Conservation (phyloP, 148 eudicot species). For the Beta vulgaris region DNA sequence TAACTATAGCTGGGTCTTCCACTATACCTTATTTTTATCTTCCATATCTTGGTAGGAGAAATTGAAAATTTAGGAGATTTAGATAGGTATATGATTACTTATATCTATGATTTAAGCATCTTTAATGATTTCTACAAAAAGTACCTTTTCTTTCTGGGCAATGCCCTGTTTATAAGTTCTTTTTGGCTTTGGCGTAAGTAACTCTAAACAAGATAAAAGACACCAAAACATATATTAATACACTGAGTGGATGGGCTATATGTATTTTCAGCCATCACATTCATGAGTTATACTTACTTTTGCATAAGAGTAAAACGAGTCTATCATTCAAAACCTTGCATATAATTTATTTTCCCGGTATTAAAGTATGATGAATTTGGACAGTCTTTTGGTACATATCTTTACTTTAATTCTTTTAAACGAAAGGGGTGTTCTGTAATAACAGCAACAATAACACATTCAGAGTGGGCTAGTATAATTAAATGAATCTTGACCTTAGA, state of each 20-base stretch:
- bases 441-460: not conserved
- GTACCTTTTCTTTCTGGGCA: not conserved
- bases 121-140: no score
- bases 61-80: constrained; percentile 8
- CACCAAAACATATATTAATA: not conserved
- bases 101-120: no score
- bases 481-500: not conserved
- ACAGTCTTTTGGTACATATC: not conserved
- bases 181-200: not conserved
- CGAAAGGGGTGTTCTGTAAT: not conserved
- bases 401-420: not conserved
- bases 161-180: not conserved
- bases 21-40: no score
- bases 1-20: not conserved
- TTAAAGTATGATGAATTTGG: not conserved
- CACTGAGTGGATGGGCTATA: not conserved
- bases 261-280: not conserved
- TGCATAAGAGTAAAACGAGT: not conserved
- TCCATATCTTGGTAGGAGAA: not conserved
- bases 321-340: not conserved
- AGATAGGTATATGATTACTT: not conserved
- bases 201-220: not conserved
- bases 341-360: not conserved
- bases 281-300: not conserved
- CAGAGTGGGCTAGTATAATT: not conserved